These are phyloP conservation scores for Diaporthe batatas DNA, from an alignment of 2,329 filamentous ascomycete species.

Conservation along the genomic window DNA sequence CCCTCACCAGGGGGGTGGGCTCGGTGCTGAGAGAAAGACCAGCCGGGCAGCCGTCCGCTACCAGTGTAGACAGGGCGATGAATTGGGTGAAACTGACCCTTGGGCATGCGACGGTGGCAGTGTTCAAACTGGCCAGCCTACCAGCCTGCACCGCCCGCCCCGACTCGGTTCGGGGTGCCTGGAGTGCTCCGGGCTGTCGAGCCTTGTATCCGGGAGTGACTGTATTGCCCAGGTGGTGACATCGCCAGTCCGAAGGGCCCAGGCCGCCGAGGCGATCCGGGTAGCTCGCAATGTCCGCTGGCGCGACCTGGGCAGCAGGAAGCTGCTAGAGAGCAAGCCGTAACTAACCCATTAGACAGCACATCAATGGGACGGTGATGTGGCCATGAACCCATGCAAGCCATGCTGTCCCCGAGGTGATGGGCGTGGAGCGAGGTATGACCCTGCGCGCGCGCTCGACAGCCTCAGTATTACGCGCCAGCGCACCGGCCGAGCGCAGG, in stretches of 20 bases:
- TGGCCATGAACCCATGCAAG: background rate
- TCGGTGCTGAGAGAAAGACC: constrained; percentile 1
- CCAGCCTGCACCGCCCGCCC: constrained; percentile 23
- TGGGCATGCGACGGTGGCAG: constrained; percentile 29
- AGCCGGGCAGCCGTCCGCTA: constrained; percentile 19
- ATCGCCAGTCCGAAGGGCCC: background rate
- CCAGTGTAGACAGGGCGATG: constrained; percentile 10
- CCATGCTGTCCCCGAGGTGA: background rate
- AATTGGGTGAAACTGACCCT: constrained; percentile 22
- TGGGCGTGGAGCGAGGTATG: constrained; percentile 6
- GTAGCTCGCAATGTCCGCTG: background rate
- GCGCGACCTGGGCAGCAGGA: background rate
- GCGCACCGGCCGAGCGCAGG: background rate
- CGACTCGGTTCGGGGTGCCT: constrained; percentile 23
- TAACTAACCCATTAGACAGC: constrained; percentile 9
- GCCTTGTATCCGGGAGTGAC: constrained; percentile 23
- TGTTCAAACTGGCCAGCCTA: constrained; percentile 1
- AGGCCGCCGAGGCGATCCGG: constrained; percentile 10
- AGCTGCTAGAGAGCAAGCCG: background rate
- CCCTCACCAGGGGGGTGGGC: background rate
- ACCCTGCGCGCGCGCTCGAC: constrained; percentile 12
- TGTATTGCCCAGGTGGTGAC: background rate
- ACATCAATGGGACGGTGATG: constrained; percentile 8
- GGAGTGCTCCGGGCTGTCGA: constrained; percentile 19
- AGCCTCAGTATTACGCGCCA: background rate